Percentiles rank a stretch among this genome's conserved stretches.
Evolutionary conservation across 2,329 filamentous ascomycete species (phyloP).

Genomic region (Claviceps capensis): DNA sequence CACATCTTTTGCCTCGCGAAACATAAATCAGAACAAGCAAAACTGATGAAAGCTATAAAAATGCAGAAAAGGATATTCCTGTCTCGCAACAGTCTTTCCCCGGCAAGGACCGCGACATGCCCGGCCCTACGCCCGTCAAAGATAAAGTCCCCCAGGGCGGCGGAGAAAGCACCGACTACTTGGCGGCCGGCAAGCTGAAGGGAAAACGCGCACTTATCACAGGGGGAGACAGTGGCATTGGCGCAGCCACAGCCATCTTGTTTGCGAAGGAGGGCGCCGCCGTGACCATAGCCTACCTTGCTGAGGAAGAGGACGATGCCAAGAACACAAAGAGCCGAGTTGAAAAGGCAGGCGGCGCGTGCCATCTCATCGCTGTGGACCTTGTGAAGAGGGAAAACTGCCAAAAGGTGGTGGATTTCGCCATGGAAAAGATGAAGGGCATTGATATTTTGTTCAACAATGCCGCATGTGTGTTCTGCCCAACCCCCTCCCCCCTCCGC

Average conservation of each 20-base stretch:
- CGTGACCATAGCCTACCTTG: conserved; percentile 58
- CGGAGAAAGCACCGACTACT: conserved; percentile 46
- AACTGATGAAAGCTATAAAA: neutral
- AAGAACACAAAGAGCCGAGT: conserved; percentile 59
- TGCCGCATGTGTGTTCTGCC: conserved; percentile 40
- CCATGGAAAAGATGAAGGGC: conserved; percentile 48
- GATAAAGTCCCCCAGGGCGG: conserved; percentile 20
- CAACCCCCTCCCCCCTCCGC: neutral
- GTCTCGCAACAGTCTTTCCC: conserved; percentile 11
- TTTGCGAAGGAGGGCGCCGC: conserved; percentile 74
- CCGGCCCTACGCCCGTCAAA: conserved; percentile 5
- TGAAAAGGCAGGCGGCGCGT: conserved; percentile 51
- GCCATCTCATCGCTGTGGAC: conserved; percentile 50
- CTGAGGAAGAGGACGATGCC: conserved; percentile 64
- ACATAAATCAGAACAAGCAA: no score
- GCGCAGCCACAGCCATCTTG: conserved; percentile 53
- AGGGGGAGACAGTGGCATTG: conserved; percentile 39
- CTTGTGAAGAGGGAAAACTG: conserved; percentile 54
- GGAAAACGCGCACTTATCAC: conserved; percentile 70
- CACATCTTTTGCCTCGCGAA: neutral
- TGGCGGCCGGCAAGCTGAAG: conserved; percentile 60
- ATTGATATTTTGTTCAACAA: conserved; percentile 69
- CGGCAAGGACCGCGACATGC: conserved; percentile 11
- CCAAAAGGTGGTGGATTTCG: conserved; percentile 50
- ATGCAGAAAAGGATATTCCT: conserved; percentile 41